Percentiles rank a stretch among this genome's conserved stretches.
These are phyloP conservation scores for Phylloporus gajari DNA, from an alignment of 1,284 basidiomycete genomes.

Conservation along the genomic window DNA sequence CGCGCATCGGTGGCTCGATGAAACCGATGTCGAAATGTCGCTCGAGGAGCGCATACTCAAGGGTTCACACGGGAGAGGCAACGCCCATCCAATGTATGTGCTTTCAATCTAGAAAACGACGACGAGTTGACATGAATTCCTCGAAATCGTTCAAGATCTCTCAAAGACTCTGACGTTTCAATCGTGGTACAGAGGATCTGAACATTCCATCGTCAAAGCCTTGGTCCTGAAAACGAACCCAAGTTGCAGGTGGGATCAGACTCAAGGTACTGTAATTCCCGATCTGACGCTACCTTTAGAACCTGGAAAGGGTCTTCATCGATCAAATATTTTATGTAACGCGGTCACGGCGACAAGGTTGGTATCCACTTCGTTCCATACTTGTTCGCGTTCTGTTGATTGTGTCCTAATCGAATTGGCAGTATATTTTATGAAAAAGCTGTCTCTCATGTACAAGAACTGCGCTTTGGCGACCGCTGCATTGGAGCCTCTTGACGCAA, in stretches of 20 bases:
- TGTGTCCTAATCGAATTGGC: conserved; percentile 87
- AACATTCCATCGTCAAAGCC: conserved; percentile 89
- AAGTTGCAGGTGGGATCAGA: conserved; percentile 78
- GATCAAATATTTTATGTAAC: conserved; percentile 90
- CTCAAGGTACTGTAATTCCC: conserved; percentile 11
- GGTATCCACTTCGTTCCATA: conserved; percentile 83
- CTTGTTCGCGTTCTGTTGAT: conserved; percentile 80
- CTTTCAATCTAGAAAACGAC: conserved; percentile 93
- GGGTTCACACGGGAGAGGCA: conserved; percentile 92
- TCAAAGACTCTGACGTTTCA: conserved; percentile 75
- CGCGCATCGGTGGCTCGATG: conserved; percentile 92
- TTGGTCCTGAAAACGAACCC: conserved; percentile 91
- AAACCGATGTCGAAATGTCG: conserved; percentile 90
- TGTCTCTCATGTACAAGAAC: conserved; percentile 95
- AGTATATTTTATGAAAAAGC: conserved; percentile 83
- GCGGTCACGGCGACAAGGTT: conserved; percentile 62
- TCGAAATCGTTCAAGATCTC: conserved; percentile 81
- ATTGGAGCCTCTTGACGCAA: conserved; percentile 67
- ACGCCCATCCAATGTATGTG: conserved; percentile 77
- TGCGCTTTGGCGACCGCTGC: conserved; percentile 85
- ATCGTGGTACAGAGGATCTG: conserved; percentile 92
- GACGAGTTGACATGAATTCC: conserved; percentile 92
- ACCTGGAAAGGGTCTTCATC: conserved; percentile 84
- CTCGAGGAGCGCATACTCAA: conserved; percentile 98
- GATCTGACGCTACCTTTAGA: conserved; percentile 51